A percentile compares a stretch with the other conserved stretches of the same genome.
Evolutionary conservation across 495 filamentous ascomycete species (phyloP).

Genomic region (Antarctomyces pellizariae): DNA sequence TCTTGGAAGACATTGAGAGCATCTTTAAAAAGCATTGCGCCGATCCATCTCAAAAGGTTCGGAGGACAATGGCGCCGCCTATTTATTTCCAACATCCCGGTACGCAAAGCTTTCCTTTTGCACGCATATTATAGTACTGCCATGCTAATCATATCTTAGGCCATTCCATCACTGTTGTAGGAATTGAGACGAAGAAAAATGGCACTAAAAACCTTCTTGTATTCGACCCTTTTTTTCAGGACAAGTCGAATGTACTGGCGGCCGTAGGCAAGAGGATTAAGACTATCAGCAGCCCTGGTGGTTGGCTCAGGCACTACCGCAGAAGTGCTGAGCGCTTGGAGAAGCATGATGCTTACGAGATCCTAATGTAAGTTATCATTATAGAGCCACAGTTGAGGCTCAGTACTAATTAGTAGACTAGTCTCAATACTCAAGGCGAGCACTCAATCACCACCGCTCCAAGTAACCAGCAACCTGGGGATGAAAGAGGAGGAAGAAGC

Average conservation of each 20-base stretch:
- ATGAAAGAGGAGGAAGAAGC: no score
- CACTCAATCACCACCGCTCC: no score
- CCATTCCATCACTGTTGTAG: slow-evolving; percentile 83
- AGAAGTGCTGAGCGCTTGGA: slow-evolving; percentile 38
- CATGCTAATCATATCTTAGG: slow-evolving; percentile 19
- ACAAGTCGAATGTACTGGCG: slow-evolving; percentile 34
- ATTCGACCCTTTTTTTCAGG: slow-evolving; percentile 73
- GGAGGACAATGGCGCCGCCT: slow-evolving; percentile 46
- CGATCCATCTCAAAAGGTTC: slow-evolving; percentile 26
- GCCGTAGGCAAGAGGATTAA: slow-evolving; percentile 24
- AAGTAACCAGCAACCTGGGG: no score
- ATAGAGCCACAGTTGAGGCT: no score
- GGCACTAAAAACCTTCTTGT: slow-evolving; percentile 54
- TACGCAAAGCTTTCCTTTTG: slow-evolving; percentile 12
- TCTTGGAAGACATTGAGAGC: slow-evolving; percentile 42
- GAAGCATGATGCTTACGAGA: slow-evolving; percentile 54
- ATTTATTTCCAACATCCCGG: slow-evolving; percentile 70
- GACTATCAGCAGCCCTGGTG: slow-evolving; percentile 24
- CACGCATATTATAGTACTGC: background rate
- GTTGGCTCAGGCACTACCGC: slow-evolving; percentile 46
- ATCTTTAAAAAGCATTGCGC: slow-evolving; percentile 41
- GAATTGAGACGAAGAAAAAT: slow-evolving; percentile 44
- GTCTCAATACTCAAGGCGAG: no score
- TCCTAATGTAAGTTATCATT: slow-evolving; percentile 36
- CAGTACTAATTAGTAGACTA: no score